Conservation (phyloP, 441 rosid genomes). For the Brassica balearica region DNA sequence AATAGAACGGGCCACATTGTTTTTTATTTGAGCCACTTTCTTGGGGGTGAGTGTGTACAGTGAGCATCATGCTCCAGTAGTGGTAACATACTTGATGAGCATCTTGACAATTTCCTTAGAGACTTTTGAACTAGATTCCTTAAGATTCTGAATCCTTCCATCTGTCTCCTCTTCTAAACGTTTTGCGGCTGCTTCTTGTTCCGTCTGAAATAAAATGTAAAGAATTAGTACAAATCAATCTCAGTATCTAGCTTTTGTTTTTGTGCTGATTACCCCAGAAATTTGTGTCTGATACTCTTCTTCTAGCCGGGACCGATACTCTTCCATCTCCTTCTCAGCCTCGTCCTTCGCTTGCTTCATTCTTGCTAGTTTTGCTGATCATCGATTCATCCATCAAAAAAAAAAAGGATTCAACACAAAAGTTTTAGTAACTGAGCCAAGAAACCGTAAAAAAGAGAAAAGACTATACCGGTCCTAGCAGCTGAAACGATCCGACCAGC, state of each 20-base stretch:
- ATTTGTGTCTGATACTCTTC: constrained; percentile 54
- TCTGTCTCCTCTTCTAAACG: constrained; percentile 61
- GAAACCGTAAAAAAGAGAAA: constrained; percentile 2
- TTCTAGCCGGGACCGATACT: constrained; percentile 52
- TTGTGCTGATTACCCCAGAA: constrained; percentile 53
- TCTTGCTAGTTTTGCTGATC: constrained; percentile 60
- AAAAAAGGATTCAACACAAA: constrained; percentile 9
- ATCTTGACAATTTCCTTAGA: constrained; percentile 45
- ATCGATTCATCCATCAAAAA: constrained; percentile 14
- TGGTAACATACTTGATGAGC: constrained; percentile 45
- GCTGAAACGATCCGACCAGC: constrained; percentile 64
- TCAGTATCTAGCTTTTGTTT: constrained; percentile 32
- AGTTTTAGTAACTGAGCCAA: background rate
- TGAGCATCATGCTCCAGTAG: constrained; percentile 40
- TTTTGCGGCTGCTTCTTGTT: constrained; percentile 51
- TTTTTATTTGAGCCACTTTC: constrained; percentile 1
- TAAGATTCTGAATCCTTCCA: constrained; percentile 36
- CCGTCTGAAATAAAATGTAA: constrained; percentile 34
- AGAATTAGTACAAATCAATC: constrained; percentile 18
- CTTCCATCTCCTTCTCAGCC: constrained; percentile 64
- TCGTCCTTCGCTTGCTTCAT: constrained; percentile 77
- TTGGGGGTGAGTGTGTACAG: background rate
- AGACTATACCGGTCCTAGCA: constrained; percentile 62
- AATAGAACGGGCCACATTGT: background rate
- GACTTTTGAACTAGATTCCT: constrained; percentile 37